Evolutionary conservation across 1,284 basidiomycete genomes (phyloP).

Genomic region (Rugosomyces carneus): DNA sequence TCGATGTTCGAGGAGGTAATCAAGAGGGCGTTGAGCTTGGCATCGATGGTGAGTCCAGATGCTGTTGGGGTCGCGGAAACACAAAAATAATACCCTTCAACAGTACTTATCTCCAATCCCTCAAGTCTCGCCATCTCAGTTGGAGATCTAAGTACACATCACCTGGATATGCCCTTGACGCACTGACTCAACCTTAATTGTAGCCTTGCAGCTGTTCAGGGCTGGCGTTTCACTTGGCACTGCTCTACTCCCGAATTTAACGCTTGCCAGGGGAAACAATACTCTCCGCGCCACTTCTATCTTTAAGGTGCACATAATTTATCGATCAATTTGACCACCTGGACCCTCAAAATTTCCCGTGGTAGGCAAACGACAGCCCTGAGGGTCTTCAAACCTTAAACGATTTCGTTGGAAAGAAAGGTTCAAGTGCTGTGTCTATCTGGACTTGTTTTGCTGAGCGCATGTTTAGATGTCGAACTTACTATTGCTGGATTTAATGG

Average conservation of each 20-base stretch:
- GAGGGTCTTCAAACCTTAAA: slow-evolving; percentile 62
- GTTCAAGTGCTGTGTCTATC: slow-evolving; percentile 22
- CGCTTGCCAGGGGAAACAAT: slow-evolving; percentile 55
- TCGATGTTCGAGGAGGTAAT: slow-evolving; percentile 70
- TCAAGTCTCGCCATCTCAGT: slow-evolving; percentile 60
- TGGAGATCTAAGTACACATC: slow-evolving; percentile 53
- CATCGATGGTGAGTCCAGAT: slow-evolving; percentile 42
- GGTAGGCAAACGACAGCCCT: slow-evolving; percentile 55
- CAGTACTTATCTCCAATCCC: slow-evolving; percentile 66
- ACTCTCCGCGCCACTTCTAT: slow-evolving; percentile 39
- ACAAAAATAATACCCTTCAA: not conserved
- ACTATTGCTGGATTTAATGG: slow-evolving; percentile 52
- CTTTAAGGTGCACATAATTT: slow-evolving; percentile 37
- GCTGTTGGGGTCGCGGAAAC: not conserved
- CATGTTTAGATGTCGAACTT: slow-evolving; percentile 41
- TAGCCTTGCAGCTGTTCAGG: slow-evolving; percentile 52
- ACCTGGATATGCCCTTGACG: not conserved
- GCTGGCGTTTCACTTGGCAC: slow-evolving; percentile 50
- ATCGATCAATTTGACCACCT: no score
- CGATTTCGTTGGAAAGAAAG: slow-evolving; percentile 62
- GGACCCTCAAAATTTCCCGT: slow-evolving; percentile 12
- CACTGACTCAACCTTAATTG: slow-evolving; percentile 2
- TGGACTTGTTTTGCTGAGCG: not conserved
- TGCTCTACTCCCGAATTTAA: slow-evolving; percentile 52
- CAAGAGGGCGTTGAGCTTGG: slow-evolving; percentile 53